Base-by-base conservation (phyloP, 2,329 filamentous ascomycete species). In the Mollisia scopiformis region DNA sequence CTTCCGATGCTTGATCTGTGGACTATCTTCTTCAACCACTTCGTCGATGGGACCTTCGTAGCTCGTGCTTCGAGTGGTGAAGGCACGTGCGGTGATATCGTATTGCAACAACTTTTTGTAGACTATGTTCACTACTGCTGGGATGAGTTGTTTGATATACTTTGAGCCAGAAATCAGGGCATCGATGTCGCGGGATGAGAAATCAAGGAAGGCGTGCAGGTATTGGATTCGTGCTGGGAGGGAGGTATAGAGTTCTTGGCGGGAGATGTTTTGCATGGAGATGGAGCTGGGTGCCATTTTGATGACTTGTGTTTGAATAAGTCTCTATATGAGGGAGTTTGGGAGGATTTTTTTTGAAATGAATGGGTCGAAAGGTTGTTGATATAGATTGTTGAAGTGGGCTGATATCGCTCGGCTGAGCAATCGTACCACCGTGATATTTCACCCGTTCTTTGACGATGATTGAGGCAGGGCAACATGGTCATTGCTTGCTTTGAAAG, bases 91-190 rank as follows among this genome's bases (percentile, higher is more conserved):
- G 2, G 91, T 94, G 74, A 93, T 91, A 73, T 93, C 91, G 75
- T 90, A 91, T 70, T 88, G 85, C 14, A 93, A 79, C 0, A 93
- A 83, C 73, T 93, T 93, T 71, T 89, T 89, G 79, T 93, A 94
- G 33, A 93, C 89, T 65, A 92, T 90, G 75, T 93, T 92, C 72
- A 93, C 90, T 14, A 94, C 84, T 46, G 90, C 90, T 1, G 91
- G 91, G 65, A 93, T 92, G 28, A 93, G 82, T 14, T 87, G 56
- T n/a, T 63, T 64, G 19, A 73, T 62, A 30, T 70, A 63, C 10
- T 70, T 68, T 6, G 58, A 63, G 1, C 69, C 66, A 1, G 58
- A 56, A 27, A 68, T 58, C 3, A 72, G 63, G 1, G 64, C 67
- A 2, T 63, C 53, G n/a, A 70, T 64, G 30, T 73, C 71, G 5